Percentiles rank a stretch among this genome's conserved stretches.
These are phyloP conservation scores for Simplicillium sp. DNA, from an alignment of 2,329 filamentous ascomycete species.

Conservation along the genomic window DNA sequence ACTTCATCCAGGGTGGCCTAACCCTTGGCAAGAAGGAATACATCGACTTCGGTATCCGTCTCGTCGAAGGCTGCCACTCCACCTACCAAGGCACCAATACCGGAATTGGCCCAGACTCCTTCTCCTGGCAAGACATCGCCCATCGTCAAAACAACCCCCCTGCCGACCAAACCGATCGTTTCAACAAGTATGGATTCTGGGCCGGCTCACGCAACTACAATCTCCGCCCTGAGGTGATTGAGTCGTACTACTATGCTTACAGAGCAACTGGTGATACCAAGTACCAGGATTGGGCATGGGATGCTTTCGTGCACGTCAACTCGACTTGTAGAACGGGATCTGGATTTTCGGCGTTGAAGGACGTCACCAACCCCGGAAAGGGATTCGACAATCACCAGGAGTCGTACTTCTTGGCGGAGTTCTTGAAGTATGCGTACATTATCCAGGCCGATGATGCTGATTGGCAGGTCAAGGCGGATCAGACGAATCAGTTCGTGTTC, in stretches of 20 bases:
- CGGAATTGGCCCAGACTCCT: constrained; percentile 62
- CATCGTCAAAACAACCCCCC: constrained; percentile 23
- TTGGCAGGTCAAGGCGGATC: constrained; percentile 33
- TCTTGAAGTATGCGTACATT: constrained; percentile 69
- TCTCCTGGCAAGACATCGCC: constrained; percentile 42
- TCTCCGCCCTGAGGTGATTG: constrained; percentile 67
- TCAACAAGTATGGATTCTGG: constrained; percentile 57
- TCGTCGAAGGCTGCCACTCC: constrained; percentile 59
- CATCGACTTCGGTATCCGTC: constrained; percentile 58
- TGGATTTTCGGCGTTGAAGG: constrained; percentile 52
- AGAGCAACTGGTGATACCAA: constrained; percentile 59
- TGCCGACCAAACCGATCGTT: constrained; percentile 43
- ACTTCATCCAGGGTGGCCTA: constrained; percentile 69
- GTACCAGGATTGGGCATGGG: constrained; percentile 77
- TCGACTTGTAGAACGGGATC: constrained; percentile 50
- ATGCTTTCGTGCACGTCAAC: constrained; percentile 61
- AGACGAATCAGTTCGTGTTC: constrained; percentile 30
- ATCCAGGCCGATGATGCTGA: constrained; percentile 49
- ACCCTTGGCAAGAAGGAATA: constrained; percentile 54
- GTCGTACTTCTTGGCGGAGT: constrained; percentile 75
- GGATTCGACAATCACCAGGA: constrained; percentile 68
- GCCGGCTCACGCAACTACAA: constrained; percentile 49
- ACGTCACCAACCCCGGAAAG: constrained; percentile 56
- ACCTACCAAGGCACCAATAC: constrained; percentile 61
- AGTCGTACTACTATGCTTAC: constrained; percentile 76